phyloP scores from a whole-genome alignment of 2,329 filamentous ascomycete genomes.

The Thermothelomyces thermophilus region DNA sequence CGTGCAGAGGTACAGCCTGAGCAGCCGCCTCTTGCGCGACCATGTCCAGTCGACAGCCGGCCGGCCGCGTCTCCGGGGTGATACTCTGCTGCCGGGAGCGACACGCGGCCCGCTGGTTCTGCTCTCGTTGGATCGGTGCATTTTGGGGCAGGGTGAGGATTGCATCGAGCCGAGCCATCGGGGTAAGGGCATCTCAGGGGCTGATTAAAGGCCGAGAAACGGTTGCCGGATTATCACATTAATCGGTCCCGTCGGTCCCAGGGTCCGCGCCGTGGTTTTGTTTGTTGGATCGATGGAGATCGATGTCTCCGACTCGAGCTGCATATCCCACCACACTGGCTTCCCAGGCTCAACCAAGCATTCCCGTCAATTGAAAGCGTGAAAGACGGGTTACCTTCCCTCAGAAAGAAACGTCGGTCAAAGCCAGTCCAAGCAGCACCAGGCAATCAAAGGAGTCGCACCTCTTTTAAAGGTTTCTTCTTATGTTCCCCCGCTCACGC shows the following conservation, averaged over 20 bases:
- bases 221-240: not conserved
- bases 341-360: not conserved
- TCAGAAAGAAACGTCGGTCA: too few species aligned
- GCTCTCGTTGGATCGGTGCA: constrained; percentile 9
- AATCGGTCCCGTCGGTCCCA: not conserved
- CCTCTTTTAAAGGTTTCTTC: too few species aligned
- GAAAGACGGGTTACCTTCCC: too few species aligned
- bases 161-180: not conserved
- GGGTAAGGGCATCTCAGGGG: too few species aligned
- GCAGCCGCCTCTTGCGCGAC: constrained; percentile 12
- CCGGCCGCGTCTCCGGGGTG: constrained; percentile 10
- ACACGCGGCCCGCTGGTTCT: constrained; percentile 6
- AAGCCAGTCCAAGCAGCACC: too few species aligned
- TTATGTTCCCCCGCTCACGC: too few species aligned
- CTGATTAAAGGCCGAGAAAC: too few species aligned
- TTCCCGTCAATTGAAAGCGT: not conserved
- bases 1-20: constrained; percentile 16
- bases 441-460: too few species aligned
- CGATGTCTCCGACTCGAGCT: too few species aligned
- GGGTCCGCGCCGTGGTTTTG: too few species aligned
- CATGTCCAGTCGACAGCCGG: constrained; percentile 15
- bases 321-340: too few species aligned
- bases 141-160: not conserved
- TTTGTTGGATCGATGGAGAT: too few species aligned
- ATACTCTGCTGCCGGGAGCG: not conserved